These are phyloP conservation scores for Claviceps citrina DNA, from an alignment of 2,329 filamentous ascomycete species.

Conservation along the genomic window DNA sequence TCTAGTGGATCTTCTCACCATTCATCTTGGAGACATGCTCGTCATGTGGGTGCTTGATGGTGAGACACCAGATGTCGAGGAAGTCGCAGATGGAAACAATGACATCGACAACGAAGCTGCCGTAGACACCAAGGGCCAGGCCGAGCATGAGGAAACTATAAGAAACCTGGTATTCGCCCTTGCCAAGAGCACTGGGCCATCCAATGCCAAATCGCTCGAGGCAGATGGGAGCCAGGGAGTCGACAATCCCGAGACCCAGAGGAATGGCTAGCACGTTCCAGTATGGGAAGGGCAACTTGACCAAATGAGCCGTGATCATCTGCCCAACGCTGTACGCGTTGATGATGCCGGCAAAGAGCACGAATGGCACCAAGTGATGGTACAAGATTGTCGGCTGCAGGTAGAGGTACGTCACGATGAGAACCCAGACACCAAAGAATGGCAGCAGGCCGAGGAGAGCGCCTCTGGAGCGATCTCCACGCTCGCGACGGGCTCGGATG, in stretches of 20 bases:
- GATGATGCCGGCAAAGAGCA: conserved; percentile 72
- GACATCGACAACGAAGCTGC: conserved; percentile 91
- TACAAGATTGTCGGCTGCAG: conserved; percentile 74
- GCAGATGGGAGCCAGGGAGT: conserved; percentile 60
- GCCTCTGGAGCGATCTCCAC: conserved; percentile 54
- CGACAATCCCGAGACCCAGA: conserved; percentile 60
- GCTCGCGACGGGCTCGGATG: conserved; percentile 60
- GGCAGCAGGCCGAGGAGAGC: conserved; percentile 73
- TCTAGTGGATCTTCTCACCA: conserved; percentile 25
- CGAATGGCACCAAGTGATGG: conserved; percentile 75
- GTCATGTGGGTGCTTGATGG: conserved; percentile 70
- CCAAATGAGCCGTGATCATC: conserved; percentile 89
- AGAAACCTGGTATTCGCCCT: conserved; percentile 72
- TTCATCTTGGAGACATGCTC: conserved; percentile 22
- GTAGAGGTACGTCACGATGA: conserved; percentile 65
- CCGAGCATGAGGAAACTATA: conserved; percentile 85
- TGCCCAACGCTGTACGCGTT: conserved; percentile 92
- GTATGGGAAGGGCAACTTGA: conserved; percentile 77
- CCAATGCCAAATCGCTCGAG: conserved; percentile 45
- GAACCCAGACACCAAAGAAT: conserved; percentile 61
- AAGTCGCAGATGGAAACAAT: conserved; percentile 97
- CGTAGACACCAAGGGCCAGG: conserved; percentile 76
- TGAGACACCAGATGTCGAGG: conserved; percentile 94
- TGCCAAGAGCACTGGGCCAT: conserved; percentile 63
- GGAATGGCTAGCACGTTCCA: conserved; percentile 73